Conservation (phyloP, 2,329 filamentous ascomycete genomes). For the Alternaria conjuncta region DNA sequence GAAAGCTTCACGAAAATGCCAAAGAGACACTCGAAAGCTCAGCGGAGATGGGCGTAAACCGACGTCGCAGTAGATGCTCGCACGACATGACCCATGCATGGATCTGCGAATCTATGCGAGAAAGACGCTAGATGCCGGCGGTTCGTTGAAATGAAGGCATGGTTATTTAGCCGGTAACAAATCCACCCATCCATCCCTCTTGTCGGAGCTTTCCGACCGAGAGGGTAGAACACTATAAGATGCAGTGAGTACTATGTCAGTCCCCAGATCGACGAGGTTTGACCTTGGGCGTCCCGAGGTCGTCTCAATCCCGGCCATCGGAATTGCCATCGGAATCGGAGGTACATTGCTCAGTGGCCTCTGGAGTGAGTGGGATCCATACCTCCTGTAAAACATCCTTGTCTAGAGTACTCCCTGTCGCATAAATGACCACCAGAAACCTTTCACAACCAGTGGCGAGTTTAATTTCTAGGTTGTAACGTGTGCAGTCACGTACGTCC, state of each 20-base stretch:
- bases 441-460: neutral
- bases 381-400: neutral
- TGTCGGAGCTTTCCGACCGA: constrained; percentile 23
- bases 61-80: neutral
- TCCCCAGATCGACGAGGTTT: constrained; percentile 8
- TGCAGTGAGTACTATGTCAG: constrained; percentile 11
- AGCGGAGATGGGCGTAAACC: neutral
- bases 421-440: neutral
- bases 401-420: neutral
- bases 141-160: neutral
- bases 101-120: neutral
- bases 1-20: neutral
- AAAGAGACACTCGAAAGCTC: neutral
- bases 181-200: constrained; percentile 6
- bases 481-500: neutral
- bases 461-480: neutral
- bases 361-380: neutral
- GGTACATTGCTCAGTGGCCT: neutral
- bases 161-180: constrained; percentile 32
- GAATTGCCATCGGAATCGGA: neutral
- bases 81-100: neutral
- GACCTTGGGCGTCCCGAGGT: constrained; percentile 16
- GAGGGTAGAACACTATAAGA: constrained; percentile 7
- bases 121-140: neutral
- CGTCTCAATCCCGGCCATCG: neutral